Evolutionary conservation across 345 rosid genomes (phyloP).

Genomic region (Ailanthus altissimus): DNA sequence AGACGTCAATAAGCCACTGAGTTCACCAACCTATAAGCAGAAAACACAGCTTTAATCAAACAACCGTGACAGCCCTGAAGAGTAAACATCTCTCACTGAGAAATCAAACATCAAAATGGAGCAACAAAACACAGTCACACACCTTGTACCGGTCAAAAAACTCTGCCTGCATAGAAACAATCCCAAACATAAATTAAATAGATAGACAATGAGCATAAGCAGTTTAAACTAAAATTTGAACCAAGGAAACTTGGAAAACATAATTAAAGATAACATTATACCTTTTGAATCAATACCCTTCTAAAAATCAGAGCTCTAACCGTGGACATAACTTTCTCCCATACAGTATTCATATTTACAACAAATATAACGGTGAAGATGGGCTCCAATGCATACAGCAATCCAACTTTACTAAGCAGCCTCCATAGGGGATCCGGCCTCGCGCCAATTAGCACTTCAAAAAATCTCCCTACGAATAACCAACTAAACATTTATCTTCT

Average conservation of each 20-base stretch:
- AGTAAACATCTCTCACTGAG: neutral
- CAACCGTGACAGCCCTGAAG: neutral
- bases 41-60: conserved; percentile 3
- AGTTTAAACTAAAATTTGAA: conserved; percentile 6
- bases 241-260: neutral
- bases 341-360: conserved; percentile 62
- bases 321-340: conserved; percentile 90
- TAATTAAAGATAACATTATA: conserved; percentile 1
- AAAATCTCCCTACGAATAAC: conserved; percentile 62
- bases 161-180: conserved; percentile 56
- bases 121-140: conserved; percentile 12
- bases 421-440: conserved; percentile 79
- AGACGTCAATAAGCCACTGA: conserved; percentile 76
- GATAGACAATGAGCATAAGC: neutral
- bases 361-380: conserved; percentile 79
- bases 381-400: conserved; percentile 77
- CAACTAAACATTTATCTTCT: neutral
- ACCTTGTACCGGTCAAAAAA: conserved; percentile 94
- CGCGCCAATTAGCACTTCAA: conserved; percentile 78
- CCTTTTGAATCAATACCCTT: conserved; percentile 86
- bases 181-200: conserved; percentile 1
- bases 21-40: conserved; percentile 75
- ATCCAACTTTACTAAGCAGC: conserved; percentile 66
- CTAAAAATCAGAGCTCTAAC: conserved; percentile 79
- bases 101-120: conserved; percentile 1